Conservation (phyloP, 163 green algal genomes). For the Scenedesmus sp. region DNA sequence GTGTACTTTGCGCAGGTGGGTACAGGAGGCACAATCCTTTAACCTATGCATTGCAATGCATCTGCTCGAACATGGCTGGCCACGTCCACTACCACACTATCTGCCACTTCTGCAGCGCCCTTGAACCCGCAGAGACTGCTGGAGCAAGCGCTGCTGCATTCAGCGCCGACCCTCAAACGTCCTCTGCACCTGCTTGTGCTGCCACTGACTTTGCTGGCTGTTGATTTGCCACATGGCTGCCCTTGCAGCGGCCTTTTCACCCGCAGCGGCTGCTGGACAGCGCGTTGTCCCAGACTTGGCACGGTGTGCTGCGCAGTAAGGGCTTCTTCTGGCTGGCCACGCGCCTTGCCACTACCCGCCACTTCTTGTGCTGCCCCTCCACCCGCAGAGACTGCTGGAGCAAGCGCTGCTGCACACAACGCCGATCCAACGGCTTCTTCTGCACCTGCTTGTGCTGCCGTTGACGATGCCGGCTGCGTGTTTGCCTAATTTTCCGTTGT, state of each 20-base stretch:
- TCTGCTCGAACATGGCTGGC: too few species aligned
- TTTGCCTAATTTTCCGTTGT: neutral
- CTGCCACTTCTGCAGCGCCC: too few species aligned
- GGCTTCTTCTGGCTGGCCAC: slow-evolving; percentile 76
- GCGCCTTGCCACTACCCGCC: neutral
- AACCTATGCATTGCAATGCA: too few species aligned
- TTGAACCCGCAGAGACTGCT: too few species aligned
- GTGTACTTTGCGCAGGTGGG: slow-evolving; percentile 75
- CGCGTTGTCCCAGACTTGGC: slow-evolving; percentile 60
- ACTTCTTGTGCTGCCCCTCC: too few species aligned
- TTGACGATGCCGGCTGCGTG: neutral
- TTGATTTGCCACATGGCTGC: neutral
- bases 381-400: too few species aligned
- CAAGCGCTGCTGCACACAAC: too few species aligned
- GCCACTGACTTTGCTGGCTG: too few species aligned
- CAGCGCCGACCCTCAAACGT: too few species aligned
- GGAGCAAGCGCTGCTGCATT: too few species aligned
- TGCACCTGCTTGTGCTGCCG: neutral
- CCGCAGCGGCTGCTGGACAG: slow-evolving; percentile 62
- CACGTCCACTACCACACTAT: too few species aligned
- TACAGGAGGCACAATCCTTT: neutral
- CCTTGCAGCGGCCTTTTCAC: slow-evolving; percentile 78
- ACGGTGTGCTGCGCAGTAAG: slow-evolving; percentile 69
- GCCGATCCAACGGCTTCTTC: neutral
- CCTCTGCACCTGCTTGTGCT: too few species aligned